Conservation (phyloP, 2,329 filamentous ascomycete genomes). For the Aureobasidium musti region DNA sequence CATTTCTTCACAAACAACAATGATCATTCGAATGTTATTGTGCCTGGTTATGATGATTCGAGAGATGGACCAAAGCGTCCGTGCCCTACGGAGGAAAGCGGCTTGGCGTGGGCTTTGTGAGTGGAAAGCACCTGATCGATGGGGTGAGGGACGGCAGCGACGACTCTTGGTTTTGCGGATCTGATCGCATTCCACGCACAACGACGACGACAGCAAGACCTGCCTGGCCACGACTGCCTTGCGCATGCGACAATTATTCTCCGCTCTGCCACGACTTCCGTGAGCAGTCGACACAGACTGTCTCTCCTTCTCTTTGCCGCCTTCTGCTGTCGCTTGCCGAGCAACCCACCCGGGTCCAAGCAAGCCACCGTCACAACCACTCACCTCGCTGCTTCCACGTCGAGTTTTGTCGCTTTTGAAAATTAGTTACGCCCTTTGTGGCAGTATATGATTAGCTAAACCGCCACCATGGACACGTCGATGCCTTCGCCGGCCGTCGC, state of each 20-base stretch:
- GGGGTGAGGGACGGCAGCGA: slow-evolving; percentile 19
- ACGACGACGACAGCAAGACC: background rate
- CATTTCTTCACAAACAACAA: background rate
- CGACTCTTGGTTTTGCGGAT: slow-evolving; percentile 2
- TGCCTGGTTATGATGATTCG: background rate
- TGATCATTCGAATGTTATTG: background rate
- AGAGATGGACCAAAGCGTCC: background rate
- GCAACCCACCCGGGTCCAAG: background rate
- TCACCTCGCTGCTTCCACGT: background rate
- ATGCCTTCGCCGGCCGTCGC: background rate
- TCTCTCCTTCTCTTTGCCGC: slow-evolving; percentile 5
- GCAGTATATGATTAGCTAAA: background rate
- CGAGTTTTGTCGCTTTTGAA: slow-evolving; percentile 11
- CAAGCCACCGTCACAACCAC: slow-evolving; percentile 11
- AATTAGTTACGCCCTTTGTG: slow-evolving; percentile 19
- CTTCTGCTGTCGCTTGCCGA: slow-evolving; percentile 19
- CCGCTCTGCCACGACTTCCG: slow-evolving; percentile 11
- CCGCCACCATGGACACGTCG: slow-evolving; percentile 5
- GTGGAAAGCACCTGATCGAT: slow-evolving; percentile 2
- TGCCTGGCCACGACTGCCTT: background rate
- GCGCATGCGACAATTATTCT: slow-evolving; percentile 19
- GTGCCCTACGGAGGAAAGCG: background rate
- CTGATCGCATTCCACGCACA: slow-evolving; percentile 24
- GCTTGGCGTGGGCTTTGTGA: background rate
- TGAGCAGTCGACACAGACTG: slow-evolving; percentile 26